Conservation (phyloP, 257 asterid genomes). For the Hygrophila difformis region DNA sequence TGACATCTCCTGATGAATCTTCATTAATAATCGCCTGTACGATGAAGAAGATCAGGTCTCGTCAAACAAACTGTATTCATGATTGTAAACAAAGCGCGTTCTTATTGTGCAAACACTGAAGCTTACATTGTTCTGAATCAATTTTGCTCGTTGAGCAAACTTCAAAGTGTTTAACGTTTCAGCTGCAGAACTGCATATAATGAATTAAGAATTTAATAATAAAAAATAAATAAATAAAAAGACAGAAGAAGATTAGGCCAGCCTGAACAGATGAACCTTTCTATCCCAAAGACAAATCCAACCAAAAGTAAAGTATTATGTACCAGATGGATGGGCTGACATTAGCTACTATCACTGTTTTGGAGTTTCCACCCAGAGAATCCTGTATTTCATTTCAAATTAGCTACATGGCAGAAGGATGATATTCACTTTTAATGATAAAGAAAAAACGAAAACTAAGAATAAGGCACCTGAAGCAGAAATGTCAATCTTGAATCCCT, state of each 20-base stretch:
- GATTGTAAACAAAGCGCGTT: conserved; percentile 1
- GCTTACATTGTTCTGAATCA: conserved; percentile 93
- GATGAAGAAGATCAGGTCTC: conserved; percentile 22
- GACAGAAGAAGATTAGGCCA: too few species aligned
- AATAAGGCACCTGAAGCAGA: conserved; percentile 79
- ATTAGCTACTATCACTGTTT: conserved; percentile 93
- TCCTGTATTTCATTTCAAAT: conserved; percentile 46
- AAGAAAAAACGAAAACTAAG: background rate
- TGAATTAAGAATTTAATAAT: conserved; percentile 6
- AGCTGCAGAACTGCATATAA: conserved; percentile 70
- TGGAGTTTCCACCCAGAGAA: conserved; percentile 97
- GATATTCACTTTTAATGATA: background rate
- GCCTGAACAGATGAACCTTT: background rate
- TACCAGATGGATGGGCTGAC: conserved; percentile 95
- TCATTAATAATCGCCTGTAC: conserved; percentile 83
- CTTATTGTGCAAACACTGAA: conserved; percentile 8
- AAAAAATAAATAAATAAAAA: conserved; percentile 5
- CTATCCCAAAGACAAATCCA: too few species aligned
- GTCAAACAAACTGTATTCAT: conserved; percentile 1
- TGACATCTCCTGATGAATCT: conserved; percentile 85
- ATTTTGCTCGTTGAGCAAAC: conserved; percentile 96
- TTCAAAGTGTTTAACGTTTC: conserved; percentile 89
- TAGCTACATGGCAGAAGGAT: conserved; percentile 9
- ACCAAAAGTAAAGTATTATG: conserved; percentile 9
- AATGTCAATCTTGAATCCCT: conserved; percentile 94